Evolutionary conservation across 345 rosid species (phyloP), one percentile per base, ranked within the genome.

Genomic region (Salix purpurea): DNA sequence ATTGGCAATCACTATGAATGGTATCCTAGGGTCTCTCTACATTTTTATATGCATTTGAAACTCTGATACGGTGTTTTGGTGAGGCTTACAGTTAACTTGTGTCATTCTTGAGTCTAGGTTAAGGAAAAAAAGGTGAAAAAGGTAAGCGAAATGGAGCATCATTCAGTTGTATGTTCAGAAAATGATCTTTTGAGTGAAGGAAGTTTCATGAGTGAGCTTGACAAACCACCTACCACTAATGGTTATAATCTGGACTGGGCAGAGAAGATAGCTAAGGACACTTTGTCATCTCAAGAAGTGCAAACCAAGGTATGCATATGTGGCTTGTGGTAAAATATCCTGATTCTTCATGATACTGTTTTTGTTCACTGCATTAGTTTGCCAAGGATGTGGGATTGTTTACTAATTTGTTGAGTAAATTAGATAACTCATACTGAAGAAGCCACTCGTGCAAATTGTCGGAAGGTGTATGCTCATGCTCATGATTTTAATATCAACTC

Each of bases 401-500:
- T 66, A 52, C 77, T 70, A 62, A 44, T 62, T 83, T 79, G 12
- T 76, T 71, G 21, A 83, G 68, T 78, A 56, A 79, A 66, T 85
- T 46, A 90, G 94, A 72, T 86, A 77, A 84, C 84, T 77, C 54
- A 75, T 74, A 26, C 60, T 69, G 85, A 81, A 78, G 89, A 87
- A 72, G 67, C 79, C 64, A 77, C 83, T 69, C 80, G 69, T 82
- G 84, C 90, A 76, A 85, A 86, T 78, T 89, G 91, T 79, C 86
- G 89, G 71, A 90, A 74, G 87, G 87, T 85, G 70, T 90, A 85
- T 84, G 85, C 84, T 71, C 89, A 82, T 83, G 94, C 92, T 65
- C 94, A 89, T 79, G 90, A 87, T 85, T 94, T 89, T 81, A 90
- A 90, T 86, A 88, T 94, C 86, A 92, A 94, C 81, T 94, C 98